Conservation (phyloP, 257 asterid genomes). For the Nicotiana tabacum region DNA sequence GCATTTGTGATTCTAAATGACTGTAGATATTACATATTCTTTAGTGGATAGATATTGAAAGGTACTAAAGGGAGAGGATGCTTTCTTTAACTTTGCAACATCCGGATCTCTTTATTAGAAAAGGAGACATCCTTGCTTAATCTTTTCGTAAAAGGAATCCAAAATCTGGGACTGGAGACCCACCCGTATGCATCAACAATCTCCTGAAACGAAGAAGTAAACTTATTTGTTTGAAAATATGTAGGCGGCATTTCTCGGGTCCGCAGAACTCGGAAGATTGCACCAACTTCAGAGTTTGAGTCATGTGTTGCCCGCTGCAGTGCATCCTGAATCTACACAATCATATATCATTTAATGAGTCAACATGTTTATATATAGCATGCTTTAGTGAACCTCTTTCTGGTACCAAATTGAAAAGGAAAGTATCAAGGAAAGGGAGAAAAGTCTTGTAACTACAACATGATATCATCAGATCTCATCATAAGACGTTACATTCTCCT, state of each 20-base stretch:
- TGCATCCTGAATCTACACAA: constrained; percentile 76
- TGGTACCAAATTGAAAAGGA: neutral
- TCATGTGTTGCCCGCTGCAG: constrained; percentile 70
- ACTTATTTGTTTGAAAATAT: constrained; percentile 82
- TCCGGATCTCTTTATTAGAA: neutral
- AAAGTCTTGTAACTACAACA: neutral
- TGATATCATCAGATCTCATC: constrained; percentile 1
- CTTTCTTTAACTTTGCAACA: neutral
- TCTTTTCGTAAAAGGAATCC: neutral
- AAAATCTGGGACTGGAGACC: constrained; percentile 26
- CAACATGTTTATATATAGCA: neutral
- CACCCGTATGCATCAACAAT: constrained; percentile 99
- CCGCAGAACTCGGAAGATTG: constrained; percentile 78
- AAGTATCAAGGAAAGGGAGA: neutral
- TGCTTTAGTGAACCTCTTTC: neutral
- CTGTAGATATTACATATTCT: neutral
- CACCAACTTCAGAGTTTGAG: constrained; percentile 90
- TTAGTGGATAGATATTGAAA: neutral
- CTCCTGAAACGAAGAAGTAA: constrained; percentile 84
- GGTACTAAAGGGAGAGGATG: neutral
- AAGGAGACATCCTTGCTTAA: neutral
- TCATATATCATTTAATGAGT: constrained; percentile 5
- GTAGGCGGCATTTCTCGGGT: constrained; percentile 98
- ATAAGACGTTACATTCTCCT: neutral
- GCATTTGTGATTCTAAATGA: neutral